Evolutionary conservation across 345 rosid species (phyloP), one percentile per base, ranked within the genome.

Genomic region (Ceriops tagal): DNA sequence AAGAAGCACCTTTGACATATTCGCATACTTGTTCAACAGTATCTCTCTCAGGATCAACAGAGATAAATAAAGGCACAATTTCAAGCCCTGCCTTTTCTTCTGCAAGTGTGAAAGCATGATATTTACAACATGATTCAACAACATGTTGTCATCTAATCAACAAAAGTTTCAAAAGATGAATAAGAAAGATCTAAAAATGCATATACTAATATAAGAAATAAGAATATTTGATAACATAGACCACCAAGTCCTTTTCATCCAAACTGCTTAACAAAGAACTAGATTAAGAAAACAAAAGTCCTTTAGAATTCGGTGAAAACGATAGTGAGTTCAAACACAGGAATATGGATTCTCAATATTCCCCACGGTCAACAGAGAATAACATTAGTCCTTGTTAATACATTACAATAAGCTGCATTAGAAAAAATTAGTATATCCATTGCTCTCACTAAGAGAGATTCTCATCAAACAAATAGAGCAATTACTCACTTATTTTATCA

Each of bases 41-140:
- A 81, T 95, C 99, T 82, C 97, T 85, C 87, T 90, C 98, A 35
- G 99, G 99, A 78, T 96, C 99, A 65, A 96, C 92, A 72, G 93
- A 87, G 71, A 96, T 89, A 78, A 92, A 96, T 49, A 92, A 79
- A 57, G 97, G 96, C 31, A 86, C 85, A 61, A 96, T 79, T 58
- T 90, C 96, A 47, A 86, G 62, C 61, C 97, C 93, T 0, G 83
- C 80, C 31, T 89, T 92, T 61, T 84, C 92, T 85, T 90, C 99
- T 92, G 68, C 53, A 67, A 61, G 73, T 58, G 75, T 60, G 66
- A 51, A 53, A 69, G 47, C 37, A 66, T 34, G 19, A 58, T 34
- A 63, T 37, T 32, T 27, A 71, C 37, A 37, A 1, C 37, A 31
- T 28, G 43, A 64, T 26, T 5, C 34, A 47, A 31, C 20, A 62